These are phyloP conservation scores for Brassica juncea DNA, from an alignment of 345 rosid genomes.

Conservation along the genomic window DNA sequence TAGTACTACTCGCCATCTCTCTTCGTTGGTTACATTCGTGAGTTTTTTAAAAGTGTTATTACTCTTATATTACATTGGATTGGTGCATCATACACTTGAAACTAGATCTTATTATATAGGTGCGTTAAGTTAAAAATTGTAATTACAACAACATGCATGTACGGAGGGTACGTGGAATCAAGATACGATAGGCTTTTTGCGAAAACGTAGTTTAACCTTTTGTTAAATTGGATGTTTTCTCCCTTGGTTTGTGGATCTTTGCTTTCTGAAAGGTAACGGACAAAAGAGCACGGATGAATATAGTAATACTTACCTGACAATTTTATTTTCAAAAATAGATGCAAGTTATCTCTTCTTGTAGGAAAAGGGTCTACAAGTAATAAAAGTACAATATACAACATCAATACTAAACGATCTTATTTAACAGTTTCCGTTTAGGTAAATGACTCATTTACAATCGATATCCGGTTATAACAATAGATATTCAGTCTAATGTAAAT, in stretches of 20 bases:
- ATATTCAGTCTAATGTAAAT: no score
- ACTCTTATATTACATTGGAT: neutral
- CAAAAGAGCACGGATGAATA: neutral
- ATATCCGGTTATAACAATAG: no score
- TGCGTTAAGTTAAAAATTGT: neutral
- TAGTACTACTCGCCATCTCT: conserved; percentile 9
- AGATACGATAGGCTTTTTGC: neutral
- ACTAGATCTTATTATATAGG: neutral
- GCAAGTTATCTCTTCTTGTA: no score
- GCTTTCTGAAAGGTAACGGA: neutral
- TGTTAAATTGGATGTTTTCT: neutral
- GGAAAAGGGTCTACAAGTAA: no score
- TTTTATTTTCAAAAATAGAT: no score
- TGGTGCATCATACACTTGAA: neutral
- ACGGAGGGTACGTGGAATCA: conserved; percentile 20
- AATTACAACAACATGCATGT: conserved; percentile 14
- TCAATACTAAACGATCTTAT: no score
- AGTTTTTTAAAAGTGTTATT: neutral
- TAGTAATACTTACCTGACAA: neutral
- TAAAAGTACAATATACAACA: no score
- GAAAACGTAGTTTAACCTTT: neutral
- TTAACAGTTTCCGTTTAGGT: no score
- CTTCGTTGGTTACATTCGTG: conserved; percentile 8
- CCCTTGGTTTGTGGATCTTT: neutral
- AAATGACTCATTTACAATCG: no score